Base-by-base conservation (phyloP, 2,329 filamentous ascomycete species). In the Metarhizium guizhouense region DNA sequence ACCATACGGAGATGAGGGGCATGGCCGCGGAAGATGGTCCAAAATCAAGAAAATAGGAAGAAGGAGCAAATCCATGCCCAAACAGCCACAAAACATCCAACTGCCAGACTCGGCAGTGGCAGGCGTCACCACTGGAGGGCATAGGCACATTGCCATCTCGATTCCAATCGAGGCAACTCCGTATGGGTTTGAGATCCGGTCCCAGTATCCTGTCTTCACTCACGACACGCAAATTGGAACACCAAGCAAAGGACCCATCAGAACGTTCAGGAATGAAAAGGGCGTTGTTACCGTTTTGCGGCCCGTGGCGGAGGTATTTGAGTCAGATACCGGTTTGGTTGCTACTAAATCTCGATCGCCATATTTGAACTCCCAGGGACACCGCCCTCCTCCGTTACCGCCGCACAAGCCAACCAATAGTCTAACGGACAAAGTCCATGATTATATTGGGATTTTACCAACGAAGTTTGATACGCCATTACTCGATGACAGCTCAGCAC, bases 131-230 rank as follows among this genome's bases (percentile, higher is more conserved):
- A 77, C 67, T 6, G 75, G 71, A 3, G 81, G 81, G 1, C 72
- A 81, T 62, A 73, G 78, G 4, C 78, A 84, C 61, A 83, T 85
- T 59, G 79, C 81, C 56, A 84, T 84, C 53, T 83, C 81, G 0
- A 83, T 84, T 48, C 81, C 82, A 1, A 57, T 77, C 13, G 74
- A 81, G 59, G 69, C 79, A 56, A 75, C 73, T 5, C 73, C 78
- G 25, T 67, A 77, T 47, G 71, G 70, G 3, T 58, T 61, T 40
- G 61, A 59, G 36, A 63, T 65, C 20, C 63, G 65, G 50, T 65
- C 69, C 6, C 70, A 73, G 56, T 69, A 71, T 54, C 68, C 70
- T 11, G 62, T 70, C 16, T 66, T 65, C 43, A 58, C 54, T 55
- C 60, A 14, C 60, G 60, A 38, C 61, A 62, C 50, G 13, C 56